phyloP scores from a whole-genome alignment of 2,329 filamentous ascomycete species.

The Penicillium rolfsii region DNA sequence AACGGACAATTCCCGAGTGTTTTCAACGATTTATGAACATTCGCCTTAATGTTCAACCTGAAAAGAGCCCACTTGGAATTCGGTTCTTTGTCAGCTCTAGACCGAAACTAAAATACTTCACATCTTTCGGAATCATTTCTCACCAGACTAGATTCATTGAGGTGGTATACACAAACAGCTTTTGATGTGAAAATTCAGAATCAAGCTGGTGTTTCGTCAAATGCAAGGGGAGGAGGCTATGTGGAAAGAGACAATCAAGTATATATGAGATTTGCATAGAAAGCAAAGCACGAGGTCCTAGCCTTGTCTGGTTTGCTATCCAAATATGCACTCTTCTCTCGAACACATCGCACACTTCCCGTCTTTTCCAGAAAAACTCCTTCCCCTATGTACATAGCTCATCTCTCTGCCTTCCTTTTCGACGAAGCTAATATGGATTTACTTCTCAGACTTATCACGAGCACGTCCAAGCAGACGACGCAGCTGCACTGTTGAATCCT shows the following conservation, averaged over 20 bases:
- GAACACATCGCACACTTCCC: too few relatives aligned
- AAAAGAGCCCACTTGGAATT: too few relatives aligned
- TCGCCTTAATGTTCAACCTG: neutral
- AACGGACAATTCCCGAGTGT: neutral
- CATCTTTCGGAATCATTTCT: neutral
- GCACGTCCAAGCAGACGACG: conserved; percentile 29
- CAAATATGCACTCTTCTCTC: neutral
- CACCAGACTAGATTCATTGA: neutral
- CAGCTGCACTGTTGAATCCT: conserved; percentile 25
- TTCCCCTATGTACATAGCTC: neutral
- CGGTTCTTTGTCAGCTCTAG: neutral
- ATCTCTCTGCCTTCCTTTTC: too few relatives aligned
- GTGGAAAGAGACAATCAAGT: neutral
- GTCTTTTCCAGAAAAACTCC: neutral
- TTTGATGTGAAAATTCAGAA: too few relatives aligned
- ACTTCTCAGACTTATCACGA: conserved; percentile 18
- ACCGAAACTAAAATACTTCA: neutral
- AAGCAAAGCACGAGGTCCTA: neutral
- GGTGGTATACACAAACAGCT: neutral
- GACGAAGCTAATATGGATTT: neutral
- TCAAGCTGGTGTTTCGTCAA: neutral
- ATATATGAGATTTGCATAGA: neutral
- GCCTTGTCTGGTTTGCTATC: neutral
- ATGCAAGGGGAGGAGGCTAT: neutral
- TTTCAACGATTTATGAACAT: neutral